Conservation (phyloP, 2,329 filamentous ascomycete genomes). For the Ceratocystis albifundus region DNA sequence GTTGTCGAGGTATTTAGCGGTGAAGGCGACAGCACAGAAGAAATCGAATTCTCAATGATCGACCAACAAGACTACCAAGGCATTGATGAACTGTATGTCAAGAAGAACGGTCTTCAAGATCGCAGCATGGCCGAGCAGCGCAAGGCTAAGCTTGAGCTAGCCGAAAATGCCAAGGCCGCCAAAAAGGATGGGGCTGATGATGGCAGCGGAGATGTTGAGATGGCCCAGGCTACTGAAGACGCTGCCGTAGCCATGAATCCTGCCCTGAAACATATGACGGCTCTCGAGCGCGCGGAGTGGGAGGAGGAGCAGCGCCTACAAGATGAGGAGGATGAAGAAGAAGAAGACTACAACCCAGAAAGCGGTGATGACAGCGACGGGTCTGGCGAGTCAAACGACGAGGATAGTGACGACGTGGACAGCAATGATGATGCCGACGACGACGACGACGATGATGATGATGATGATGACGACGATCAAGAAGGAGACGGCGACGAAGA, state of each 20-base stretch:
- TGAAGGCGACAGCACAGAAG: slow-evolving; percentile 38
- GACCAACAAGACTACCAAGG: slow-evolving; percentile 56
- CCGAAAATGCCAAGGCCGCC: slow-evolving; percentile 44
- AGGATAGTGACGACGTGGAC: slow-evolving; percentile 33
- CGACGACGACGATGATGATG: slow-evolving; percentile 27
- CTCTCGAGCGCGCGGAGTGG: slow-evolving; percentile 39
- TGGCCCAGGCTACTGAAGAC: slow-evolving; percentile 32
- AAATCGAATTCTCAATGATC: slow-evolving; percentile 57
- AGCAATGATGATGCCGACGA: slow-evolving; percentile 29
- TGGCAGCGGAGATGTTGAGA: slow-evolving; percentile 29
- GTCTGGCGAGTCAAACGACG: slow-evolving; percentile 37
- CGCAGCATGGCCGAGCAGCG: slow-evolving; percentile 57
- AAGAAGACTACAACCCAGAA: slow-evolving; percentile 55
- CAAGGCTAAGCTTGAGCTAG: slow-evolving; percentile 51
- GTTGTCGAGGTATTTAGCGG: slow-evolving; percentile 47
- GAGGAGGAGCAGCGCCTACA: slow-evolving; percentile 44
- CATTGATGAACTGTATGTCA: slow-evolving; percentile 52
- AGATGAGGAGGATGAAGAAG: slow-evolving; percentile 52
- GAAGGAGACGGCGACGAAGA: neutral
- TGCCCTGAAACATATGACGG: slow-evolving; percentile 35
- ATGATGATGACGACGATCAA: slow-evolving; percentile 21
- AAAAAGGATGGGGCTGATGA: slow-evolving; percentile 35
- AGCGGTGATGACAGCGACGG: slow-evolving; percentile 44
- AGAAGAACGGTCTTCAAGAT: slow-evolving; percentile 50
- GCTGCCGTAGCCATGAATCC: slow-evolving; percentile 30